A percentile compares a stretch with the other conserved stretches of the same genome.
Evolutionary conservation across 805 yeast species (phyloP).

Genomic region (Wickerhamiella shivajii): DNA sequence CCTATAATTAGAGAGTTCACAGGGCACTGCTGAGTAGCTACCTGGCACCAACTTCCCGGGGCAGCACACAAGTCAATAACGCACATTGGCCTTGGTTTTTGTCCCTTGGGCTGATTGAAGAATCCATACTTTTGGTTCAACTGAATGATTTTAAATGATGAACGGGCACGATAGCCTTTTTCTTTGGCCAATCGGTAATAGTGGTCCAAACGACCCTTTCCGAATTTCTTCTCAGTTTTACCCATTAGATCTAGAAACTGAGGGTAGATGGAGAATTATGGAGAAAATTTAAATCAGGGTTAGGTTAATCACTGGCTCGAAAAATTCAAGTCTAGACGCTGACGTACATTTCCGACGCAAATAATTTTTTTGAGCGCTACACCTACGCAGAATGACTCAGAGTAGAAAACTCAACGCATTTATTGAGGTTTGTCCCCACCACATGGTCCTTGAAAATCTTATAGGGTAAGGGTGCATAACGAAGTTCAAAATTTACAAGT

Average conservation of each 20-base stretch:
- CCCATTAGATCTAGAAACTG: conserved; percentile 39
- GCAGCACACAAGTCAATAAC: conserved; percentile 98
- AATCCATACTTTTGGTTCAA: conserved; percentile 95
- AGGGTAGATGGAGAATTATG: not conserved
- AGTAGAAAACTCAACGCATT: too few relatives aligned
- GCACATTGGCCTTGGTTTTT: conserved; percentile 41
- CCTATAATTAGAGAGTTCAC: conserved; percentile 87
- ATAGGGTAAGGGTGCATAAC: too few relatives aligned
- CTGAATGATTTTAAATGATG: conserved; percentile 89
- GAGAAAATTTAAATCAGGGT: not conserved
- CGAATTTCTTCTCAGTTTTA: conserved; percentile 82
- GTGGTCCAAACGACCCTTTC: conserved; percentile 97
- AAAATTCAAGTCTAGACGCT: too few relatives aligned
- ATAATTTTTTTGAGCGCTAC: too few relatives aligned
- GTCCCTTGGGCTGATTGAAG: conserved; percentile 66
- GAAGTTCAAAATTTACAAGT: too few relatives aligned
- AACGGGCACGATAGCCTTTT: conserved; percentile 97
- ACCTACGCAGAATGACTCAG: too few relatives aligned
- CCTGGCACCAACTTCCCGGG: conserved; percentile 99
- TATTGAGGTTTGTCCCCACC: too few relatives aligned
- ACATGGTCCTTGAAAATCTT: too few relatives aligned
- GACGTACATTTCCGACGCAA: too few relatives aligned
- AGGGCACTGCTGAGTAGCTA: conserved; percentile 87
- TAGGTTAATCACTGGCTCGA: too few relatives aligned
- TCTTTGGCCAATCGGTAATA: conserved; percentile 94